These are phyloP conservation scores for Sporobolus alterniflorus DNA, from an alignment of 202 grass and related monocot genomes.

Conservation along the genomic window DNA sequence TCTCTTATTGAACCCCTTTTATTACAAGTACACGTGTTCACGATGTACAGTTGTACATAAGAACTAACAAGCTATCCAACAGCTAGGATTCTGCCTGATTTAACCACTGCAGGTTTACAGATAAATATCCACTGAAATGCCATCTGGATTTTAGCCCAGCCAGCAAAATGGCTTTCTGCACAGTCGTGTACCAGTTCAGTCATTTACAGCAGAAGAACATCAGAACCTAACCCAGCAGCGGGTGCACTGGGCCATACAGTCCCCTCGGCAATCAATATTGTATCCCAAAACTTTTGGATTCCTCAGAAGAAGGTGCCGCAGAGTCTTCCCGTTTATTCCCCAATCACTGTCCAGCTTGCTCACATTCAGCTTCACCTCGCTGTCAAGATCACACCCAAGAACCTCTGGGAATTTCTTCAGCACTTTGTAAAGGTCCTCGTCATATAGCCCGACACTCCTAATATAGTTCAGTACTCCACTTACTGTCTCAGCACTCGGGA, in stretches of 20 bases:
- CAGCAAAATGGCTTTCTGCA: background rate
- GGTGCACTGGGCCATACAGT: slow-evolving; percentile 88
- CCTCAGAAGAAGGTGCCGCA: slow-evolving; percentile 72
- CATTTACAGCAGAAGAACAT: slow-evolving; percentile 17
- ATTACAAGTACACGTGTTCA: background rate
- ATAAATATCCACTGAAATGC: background rate
- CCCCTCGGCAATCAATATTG: slow-evolving; percentile 90
- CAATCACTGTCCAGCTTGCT: slow-evolving; percentile 80
- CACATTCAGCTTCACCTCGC: slow-evolving; percentile 77
- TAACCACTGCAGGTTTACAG: background rate
- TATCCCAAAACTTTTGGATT: slow-evolving; percentile 95
- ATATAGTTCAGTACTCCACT: slow-evolving; percentile 57
- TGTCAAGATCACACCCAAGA: slow-evolving; percentile 76
- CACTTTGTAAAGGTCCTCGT: slow-evolving; percentile 77
- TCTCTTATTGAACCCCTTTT: background rate
- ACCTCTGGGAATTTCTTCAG: slow-evolving; percentile 97
- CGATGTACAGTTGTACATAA: background rate
- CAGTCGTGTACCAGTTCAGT: background rate
- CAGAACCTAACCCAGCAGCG: slow-evolving; percentile 96
- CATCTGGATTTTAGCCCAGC: background rate
- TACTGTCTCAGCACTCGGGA: slow-evolving; percentile 57
- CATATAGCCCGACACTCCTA: slow-evolving; percentile 64
- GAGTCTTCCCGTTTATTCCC: slow-evolving; percentile 82
- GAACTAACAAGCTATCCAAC: background rate
- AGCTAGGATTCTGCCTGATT: background rate